Percentiles rank a stretch among this genome's conserved stretches.
phyloP scores from a whole-genome alignment of 75 land plant species.

The Larix kaempferi region DNA sequence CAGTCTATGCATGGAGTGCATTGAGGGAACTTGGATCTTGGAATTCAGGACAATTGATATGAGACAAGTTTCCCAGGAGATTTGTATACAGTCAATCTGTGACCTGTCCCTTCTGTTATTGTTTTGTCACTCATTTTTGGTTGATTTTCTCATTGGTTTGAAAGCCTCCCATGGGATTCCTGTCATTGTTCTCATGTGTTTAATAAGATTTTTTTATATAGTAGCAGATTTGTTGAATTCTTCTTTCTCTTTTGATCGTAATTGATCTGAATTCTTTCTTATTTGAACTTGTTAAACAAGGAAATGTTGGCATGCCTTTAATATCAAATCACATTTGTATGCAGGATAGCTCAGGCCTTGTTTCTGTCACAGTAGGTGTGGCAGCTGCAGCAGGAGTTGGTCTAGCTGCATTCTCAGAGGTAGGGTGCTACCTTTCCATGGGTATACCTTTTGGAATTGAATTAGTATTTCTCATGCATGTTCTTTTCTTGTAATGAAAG shows the following conservation, averaged over 20 bases:
- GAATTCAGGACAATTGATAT: too few relatives aligned
- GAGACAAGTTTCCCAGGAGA: too few relatives aligned
- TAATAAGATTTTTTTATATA: neutral
- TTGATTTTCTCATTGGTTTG: neutral
- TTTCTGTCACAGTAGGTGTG: conserved; percentile 54
- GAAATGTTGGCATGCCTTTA: neutral
- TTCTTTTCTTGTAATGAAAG: neutral
- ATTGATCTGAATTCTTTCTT: neutral
- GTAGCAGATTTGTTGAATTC: neutral
- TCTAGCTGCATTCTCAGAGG: conserved; percentile 85
- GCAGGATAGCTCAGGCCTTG: conserved; percentile 56
- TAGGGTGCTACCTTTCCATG: conserved; percentile 6
- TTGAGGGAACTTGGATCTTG: too few relatives aligned
- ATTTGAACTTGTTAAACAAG: neutral
- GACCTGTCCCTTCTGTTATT: neutral
- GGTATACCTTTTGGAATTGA: neutral
- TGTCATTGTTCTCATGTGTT: neutral
- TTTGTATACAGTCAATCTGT: too few relatives aligned
- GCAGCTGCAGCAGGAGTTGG: conserved; percentile 92
- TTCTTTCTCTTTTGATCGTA: neutral
- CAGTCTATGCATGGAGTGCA: too few relatives aligned
- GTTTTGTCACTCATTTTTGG: neutral
- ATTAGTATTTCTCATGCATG: neutral
- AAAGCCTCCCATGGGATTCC: neutral
- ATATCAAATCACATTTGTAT: conserved; percentile 7